phyloP scores from a whole-genome alignment of 768 basidiomycete genomes.

The Imleria badia region DNA sequence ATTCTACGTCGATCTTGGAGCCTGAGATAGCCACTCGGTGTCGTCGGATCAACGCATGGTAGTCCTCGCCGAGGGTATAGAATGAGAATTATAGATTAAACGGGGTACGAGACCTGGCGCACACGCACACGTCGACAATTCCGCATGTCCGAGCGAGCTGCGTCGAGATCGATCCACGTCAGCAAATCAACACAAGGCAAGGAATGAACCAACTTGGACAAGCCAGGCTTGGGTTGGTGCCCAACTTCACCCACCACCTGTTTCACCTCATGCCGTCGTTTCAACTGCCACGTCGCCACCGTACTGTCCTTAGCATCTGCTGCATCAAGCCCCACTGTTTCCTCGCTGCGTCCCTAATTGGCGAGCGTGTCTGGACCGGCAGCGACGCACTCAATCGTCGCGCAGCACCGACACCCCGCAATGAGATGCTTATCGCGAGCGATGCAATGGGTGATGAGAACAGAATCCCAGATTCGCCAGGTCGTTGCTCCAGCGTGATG shows the following conservation, averaged over 20 bases:
- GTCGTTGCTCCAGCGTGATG: slow-evolving; percentile 44
- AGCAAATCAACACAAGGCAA: background rate
- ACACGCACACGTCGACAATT: slow-evolving; percentile 71
- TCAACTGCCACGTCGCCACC: slow-evolving; percentile 68
- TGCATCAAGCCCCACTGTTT: slow-evolving; percentile 35
- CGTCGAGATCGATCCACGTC: background rate
- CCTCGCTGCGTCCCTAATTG: slow-evolving; percentile 17
- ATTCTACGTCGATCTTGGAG: slow-evolving; percentile 60
- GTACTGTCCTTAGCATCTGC: slow-evolving; percentile 38
- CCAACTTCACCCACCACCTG: slow-evolving; percentile 15
- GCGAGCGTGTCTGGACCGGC: slow-evolving; percentile 17
- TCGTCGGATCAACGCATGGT: slow-evolving; percentile 71
- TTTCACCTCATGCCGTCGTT: slow-evolving; percentile 50
- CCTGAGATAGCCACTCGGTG: slow-evolving; percentile 59
- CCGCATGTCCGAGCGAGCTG: slow-evolving; percentile 69
- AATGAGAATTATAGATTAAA: slow-evolving; percentile 84
- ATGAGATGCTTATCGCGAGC: slow-evolving; percentile 57
- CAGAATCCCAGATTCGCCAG: slow-evolving; percentile 22
- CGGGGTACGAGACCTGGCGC: slow-evolving; percentile 63
- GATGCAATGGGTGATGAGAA: slow-evolving; percentile 30
- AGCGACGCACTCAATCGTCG: slow-evolving; percentile 36
- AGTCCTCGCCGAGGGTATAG: slow-evolving; percentile 70
- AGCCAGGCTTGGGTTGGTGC: slow-evolving; percentile 2
- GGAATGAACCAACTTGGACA: slow-evolving; percentile 16
- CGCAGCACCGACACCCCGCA: slow-evolving; percentile 52